phyloP scores from a whole-genome alignment of 306 rosid genomes.

The Medicago lupulina region DNA sequence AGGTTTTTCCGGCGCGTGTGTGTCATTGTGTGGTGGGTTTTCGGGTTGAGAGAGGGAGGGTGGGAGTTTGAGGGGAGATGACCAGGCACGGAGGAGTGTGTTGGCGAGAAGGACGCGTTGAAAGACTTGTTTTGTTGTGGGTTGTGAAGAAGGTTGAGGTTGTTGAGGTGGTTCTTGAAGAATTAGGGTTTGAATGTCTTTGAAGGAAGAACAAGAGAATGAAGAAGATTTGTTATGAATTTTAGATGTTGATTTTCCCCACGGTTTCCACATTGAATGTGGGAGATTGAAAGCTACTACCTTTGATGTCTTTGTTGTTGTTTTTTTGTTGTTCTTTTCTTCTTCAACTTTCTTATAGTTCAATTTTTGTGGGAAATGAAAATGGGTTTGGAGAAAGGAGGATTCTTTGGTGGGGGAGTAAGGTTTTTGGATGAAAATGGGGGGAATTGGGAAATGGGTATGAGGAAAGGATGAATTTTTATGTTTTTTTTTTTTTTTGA shows the following conservation, averaged over 20 bases:
- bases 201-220: slow-evolving; percentile 87
- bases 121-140: slow-evolving; percentile 54
- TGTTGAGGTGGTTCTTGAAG: slow-evolving; percentile 59
- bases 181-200: slow-evolving; percentile 75
- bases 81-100: slow-evolving; percentile 60
- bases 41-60: slow-evolving; percentile 26
- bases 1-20: neutral
- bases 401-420: neutral
- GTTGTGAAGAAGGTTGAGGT: neutral
- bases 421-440: slow-evolving; percentile 1
- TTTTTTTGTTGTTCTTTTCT: neutral
- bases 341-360: neutral
- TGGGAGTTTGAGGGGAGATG: slow-evolving; percentile 35
- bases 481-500: neutral
- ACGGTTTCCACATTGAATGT: slow-evolving; percentile 91
- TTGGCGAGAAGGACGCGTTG: slow-evolving; percentile 81
- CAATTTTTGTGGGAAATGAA: neutral
- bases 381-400: slow-evolving; percentile 21
- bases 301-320: neutral
- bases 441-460: slow-evolving; percentile 30
- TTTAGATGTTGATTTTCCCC: slow-evolving; percentile 76
- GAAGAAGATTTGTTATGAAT: slow-evolving; percentile 57
- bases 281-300: neutral
- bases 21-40: neutral
- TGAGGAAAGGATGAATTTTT: slow-evolving; percentile 7